A percentile compares a stretch with the other conserved stretches of the same genome.
These are phyloP conservation scores for Quercus suber DNA, from an alignment of 306 rosid genomes.

Conservation along the genomic window DNA sequence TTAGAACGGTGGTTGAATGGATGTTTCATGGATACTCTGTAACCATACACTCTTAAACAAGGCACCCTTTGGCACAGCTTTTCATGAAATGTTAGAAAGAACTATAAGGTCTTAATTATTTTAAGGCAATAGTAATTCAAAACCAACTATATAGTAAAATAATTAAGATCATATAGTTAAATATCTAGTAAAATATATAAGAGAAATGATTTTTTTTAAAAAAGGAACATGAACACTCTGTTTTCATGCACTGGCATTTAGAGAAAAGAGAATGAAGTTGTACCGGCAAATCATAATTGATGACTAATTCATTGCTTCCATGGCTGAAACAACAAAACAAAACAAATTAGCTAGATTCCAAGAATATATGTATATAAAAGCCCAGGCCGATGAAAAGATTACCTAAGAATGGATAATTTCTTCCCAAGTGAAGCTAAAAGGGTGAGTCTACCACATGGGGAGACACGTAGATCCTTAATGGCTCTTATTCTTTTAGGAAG, in stretches of 20 bases:
- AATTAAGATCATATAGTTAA: too few relatives aligned
- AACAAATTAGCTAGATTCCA: background rate
- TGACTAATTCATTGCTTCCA: conserved; percentile 8
- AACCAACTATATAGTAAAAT: too few relatives aligned
- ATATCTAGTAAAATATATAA: too few relatives aligned
- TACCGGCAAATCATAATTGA: conserved; percentile 14
- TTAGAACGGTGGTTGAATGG: too few relatives aligned
- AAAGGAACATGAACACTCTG: too few relatives aligned
- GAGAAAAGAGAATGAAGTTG: background rate
- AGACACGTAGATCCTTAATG: conserved; percentile 11
- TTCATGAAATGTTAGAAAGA: too few relatives aligned
- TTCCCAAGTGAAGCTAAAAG: conserved; percentile 24
- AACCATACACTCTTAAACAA: too few relatives aligned
- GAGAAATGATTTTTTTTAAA: too few relatives aligned
- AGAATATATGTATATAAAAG: background rate
- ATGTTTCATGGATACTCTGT: too few relatives aligned
- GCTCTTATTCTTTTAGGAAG: conserved; percentile 7
- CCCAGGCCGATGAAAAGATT: background rate
- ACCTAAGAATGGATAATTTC: conserved; percentile 19
- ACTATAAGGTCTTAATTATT: too few relatives aligned
- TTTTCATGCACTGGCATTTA: background rate
- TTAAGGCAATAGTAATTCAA: too few relatives aligned
- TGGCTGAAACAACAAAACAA: conserved; percentile 8
- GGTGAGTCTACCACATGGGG: conserved; percentile 18
- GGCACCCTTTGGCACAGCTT: too few relatives aligned